These are phyloP conservation scores for Termitomyces sp. DNA, from an alignment of 768 basidiomycete species.

Conservation along the genomic window DNA sequence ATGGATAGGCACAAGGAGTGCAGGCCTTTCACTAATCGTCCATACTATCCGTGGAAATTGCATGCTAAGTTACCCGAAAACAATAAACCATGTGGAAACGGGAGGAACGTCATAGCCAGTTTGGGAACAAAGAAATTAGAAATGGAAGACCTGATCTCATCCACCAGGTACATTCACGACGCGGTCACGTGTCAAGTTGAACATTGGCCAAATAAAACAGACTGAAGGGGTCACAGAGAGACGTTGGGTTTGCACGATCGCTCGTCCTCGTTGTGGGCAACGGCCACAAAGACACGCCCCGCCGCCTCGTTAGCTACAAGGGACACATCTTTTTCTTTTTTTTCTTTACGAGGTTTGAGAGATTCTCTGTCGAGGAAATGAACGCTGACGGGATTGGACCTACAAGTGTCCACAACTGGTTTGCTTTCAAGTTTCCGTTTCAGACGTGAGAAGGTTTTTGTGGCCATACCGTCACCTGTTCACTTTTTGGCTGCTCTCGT, in stretches of 20 bases:
- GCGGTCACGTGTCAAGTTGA: conserved; percentile 50
- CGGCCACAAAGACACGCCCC: conserved; percentile 9
- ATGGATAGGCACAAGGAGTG: not conserved
- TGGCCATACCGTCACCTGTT: conserved; percentile 11
- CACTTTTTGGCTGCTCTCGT: conserved; percentile 16
- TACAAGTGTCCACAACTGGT: conserved; percentile 44
- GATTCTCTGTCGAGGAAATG: conserved; percentile 5
- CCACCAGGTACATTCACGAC: conserved; percentile 27
- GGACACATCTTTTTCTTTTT: conserved; percentile 19
- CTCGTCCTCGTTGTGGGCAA: conserved; percentile 16
- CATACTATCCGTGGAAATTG: not conserved
- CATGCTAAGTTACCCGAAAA: not conserved
- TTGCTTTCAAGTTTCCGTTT: conserved; percentile 28
- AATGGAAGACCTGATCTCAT: not conserved
- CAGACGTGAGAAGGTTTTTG: conserved; percentile 34
- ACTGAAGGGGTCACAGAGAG: conserved; percentile 18
- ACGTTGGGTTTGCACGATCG: conserved; percentile 23
- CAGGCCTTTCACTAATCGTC: not conserved
- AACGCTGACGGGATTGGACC: conserved; percentile 40
- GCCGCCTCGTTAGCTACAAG: conserved; percentile 15
- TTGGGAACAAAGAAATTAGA: conserved; percentile 1
- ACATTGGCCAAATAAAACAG: conserved; percentile 41
- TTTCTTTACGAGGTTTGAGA: conserved; percentile 19
- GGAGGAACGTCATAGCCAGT: not conserved
- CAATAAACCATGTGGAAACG: not conserved